A percentile compares a stretch with the other conserved stretches of the same genome.
Conservation (phyloP, 345 rosid species). For the Eucalyptus globulus region DNA sequence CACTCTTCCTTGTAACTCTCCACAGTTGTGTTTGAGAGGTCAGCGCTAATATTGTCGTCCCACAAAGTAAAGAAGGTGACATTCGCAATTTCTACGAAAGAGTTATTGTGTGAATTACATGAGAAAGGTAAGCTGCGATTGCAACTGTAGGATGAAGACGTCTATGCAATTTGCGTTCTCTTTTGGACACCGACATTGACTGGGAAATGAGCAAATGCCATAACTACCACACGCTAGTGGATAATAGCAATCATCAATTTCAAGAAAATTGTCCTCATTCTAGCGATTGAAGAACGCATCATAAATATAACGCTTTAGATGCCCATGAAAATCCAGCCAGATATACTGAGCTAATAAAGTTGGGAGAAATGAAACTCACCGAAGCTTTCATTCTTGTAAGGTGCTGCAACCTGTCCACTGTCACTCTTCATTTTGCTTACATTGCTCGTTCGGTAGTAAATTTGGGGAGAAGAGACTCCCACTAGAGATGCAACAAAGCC, state of each 20-base stretch:
- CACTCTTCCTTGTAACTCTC: background rate
- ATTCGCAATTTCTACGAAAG: background rate
- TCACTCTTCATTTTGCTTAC: background rate
- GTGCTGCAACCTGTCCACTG: background rate
- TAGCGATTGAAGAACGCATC: rapidly evolving
- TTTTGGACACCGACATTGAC: background rate
- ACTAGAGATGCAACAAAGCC: background rate
- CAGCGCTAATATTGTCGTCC: background rate
- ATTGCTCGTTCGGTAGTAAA: background rate
- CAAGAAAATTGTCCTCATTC: too few species aligned
- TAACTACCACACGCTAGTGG: background rate
- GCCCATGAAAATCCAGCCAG: background rate
- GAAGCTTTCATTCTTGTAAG: background rate
- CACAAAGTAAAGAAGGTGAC: background rate
- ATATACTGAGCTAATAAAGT: background rate
- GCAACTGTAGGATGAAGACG: rapidly evolving
- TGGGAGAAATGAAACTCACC: background rate
- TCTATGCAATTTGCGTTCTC: background rate
- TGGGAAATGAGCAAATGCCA: background rate
- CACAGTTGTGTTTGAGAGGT: background rate
- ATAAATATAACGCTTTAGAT: rapidly evolving
- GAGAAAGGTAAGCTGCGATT: background rate
- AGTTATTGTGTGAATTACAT: background rate
- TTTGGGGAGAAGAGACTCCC: background rate
- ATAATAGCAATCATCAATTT: background rate